Evolutionary conservation across 2,329 filamentous ascomycete genomes (phyloP).

Genomic region (Aspergillus luchuensis): DNA sequence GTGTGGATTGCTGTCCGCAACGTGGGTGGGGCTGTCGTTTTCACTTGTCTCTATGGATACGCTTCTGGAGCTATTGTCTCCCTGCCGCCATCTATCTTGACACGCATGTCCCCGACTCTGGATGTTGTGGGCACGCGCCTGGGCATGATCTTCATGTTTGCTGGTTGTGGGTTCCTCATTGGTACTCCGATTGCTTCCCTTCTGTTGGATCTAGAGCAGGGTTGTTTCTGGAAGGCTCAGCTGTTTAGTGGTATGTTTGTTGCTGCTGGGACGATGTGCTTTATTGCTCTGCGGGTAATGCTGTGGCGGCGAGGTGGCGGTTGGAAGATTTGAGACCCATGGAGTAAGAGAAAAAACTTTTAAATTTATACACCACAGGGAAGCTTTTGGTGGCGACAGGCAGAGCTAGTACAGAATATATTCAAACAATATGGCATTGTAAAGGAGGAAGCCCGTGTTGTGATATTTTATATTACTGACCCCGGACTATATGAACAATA

Average conservation of each 20-base stretch:
- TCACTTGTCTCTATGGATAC: slow-evolving; percentile 43
- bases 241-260: background rate
- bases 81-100: slow-evolving; percentile 38
- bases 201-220: slow-evolving; percentile 12
- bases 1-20: slow-evolving; percentile 35
- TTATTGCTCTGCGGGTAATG: background rate
- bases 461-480: no score
- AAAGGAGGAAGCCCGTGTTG: no score
- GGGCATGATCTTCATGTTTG: slow-evolving; percentile 42
- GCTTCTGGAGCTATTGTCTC: slow-evolving; percentile 45
- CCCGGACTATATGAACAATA: no score
- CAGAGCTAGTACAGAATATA: no score
- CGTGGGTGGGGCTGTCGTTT: slow-evolving; percentile 32
- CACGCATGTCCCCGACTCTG: slow-evolving; percentile 32
- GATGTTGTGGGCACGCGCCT: slow-evolving; percentile 43
- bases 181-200: slow-evolving; percentile 27
- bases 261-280: background rate
- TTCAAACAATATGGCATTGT: no score
- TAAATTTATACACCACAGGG: no score
- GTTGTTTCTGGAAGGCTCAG: background rate
- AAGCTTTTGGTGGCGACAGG: no score
- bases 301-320: background rate
- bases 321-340: background rate
- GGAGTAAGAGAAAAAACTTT: no score
- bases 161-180: slow-evolving; percentile 27